Evolutionary conservation across 2,329 filamentous ascomycete genomes (phyloP), one percentile per base, ranked within the genome.

Genomic region (Chaetomium sp.): DNA sequence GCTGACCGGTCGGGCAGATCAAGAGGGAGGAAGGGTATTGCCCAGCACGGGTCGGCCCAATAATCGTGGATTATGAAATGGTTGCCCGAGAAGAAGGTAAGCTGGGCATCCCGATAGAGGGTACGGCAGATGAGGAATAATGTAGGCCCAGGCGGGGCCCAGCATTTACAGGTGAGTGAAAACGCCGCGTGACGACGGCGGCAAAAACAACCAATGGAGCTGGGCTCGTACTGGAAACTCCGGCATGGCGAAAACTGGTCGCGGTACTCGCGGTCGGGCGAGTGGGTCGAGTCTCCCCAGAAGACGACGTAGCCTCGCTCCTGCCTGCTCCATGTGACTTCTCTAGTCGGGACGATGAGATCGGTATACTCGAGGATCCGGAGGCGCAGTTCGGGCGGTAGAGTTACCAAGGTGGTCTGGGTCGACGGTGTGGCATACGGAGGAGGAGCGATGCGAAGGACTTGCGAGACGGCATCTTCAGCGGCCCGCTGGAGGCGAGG

Each of bases 361-460:
- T 70, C 67, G 9, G 66, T 67, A 50, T 66, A 67, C 31, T 67
- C 62, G 25, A 70, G 56, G 51, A 68, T 70, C 25, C 35, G 65
- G 4, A 65, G 56, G 23, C 65, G 68, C n/a, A 70, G 47, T 49
- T 70, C 68, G 21, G 5, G 31, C 2, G 68, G 66, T 10, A 70
- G 68, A 25, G 12, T 60, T n/a, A 47, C 19, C 4, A 63, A 31
- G 1, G 50, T 33, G 19, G 60, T 29, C 27, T 47, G 50, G 29
- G 42, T 47, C 9, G 23, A 25, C 13, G 50, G 42, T 1, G 7
- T 12, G 6, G 25, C 38, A 19, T 5, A 50, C 8, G 16, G 33
- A 47, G 50, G 33, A 0, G 55, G 21, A 8, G 42, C 49, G 50
- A 60, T 25, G 2, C 50, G 50, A 23, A 60, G 45, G 31, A 33